Evolutionary conservation across 352 stramenopile genomes (phyloP).

Genomic region (Discostella stelligera): DNA sequence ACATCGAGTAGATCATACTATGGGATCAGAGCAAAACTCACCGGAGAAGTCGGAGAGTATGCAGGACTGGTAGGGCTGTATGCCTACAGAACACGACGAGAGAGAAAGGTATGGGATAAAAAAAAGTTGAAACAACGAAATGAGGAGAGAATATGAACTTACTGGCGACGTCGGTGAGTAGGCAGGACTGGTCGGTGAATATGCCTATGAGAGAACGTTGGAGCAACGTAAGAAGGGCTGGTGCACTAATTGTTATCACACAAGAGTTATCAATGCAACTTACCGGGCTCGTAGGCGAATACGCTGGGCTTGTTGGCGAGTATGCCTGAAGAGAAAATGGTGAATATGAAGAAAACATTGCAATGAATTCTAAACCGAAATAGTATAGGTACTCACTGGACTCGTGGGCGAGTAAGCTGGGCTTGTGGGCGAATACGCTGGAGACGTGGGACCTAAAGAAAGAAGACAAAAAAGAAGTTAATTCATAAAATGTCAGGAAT

Average conservation of each 20-base stretch:
- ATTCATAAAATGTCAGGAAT: not conserved
- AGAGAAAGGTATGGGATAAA: slow-evolving; percentile 5
- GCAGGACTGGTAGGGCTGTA: slow-evolving; percentile 61
- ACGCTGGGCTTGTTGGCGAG: slow-evolving; percentile 76
- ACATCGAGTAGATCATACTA: not conserved
- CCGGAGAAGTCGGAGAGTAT: slow-evolving; percentile 82
- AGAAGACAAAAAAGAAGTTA: not conserved
- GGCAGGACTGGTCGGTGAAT: slow-evolving; percentile 82
- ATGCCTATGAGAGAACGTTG: slow-evolving; percentile 87
- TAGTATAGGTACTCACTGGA: slow-evolving; percentile 83
- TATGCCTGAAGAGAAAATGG: slow-evolving; percentile 82
- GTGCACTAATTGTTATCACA: slow-evolving; percentile 5
- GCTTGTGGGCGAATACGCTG: slow-evolving; percentile 86
- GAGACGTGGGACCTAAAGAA: slow-evolving; percentile 84
- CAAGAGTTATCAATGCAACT: not conserved
- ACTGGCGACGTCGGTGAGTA: slow-evolving; percentile 81
- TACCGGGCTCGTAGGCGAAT: slow-evolving; percentile 73
- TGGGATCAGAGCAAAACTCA: not conserved
- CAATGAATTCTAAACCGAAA: slow-evolving; percentile 80
- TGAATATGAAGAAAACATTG: slow-evolving; percentile 63
- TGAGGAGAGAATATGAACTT: slow-evolving; percentile 66
- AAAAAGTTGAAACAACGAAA: no score
- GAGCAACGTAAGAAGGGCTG: slow-evolving; percentile 19
- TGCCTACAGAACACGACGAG: slow-evolving; percentile 14
- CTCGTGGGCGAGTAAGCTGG: slow-evolving; percentile 87